These are phyloP conservation scores for Nasturtium officinale DNA, from an alignment of 345 rosid genomes.

Conservation along the genomic window DNA sequence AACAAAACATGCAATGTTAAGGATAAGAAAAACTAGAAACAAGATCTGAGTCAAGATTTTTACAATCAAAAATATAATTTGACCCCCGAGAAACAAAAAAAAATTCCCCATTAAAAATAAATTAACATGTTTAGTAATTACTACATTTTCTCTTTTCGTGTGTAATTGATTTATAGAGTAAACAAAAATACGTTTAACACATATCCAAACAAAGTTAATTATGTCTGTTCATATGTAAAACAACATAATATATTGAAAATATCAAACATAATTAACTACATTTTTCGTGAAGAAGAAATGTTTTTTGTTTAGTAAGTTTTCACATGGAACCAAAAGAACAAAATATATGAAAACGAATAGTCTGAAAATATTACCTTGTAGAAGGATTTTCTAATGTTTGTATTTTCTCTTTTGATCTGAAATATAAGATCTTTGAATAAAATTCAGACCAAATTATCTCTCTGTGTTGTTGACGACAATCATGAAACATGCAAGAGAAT, in stretches of 20 bases:
- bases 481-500: slow-evolving; percentile 12
- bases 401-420: neutral
- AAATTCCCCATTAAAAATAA: too few relatives aligned
- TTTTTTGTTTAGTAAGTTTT: neutral
- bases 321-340: slow-evolving; percentile 6
- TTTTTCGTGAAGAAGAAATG: neutral
- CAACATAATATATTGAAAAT: neutral
- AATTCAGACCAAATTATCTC: neutral
- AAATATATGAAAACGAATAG: neutral
- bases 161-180: neutral
- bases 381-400: neutral
- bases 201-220: slow-evolving; percentile 9
- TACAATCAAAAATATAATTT: slow-evolving; percentile 18
- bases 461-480: neutral
- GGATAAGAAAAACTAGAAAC: slow-evolving; percentile 20
- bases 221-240: neutral
- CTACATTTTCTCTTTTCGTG: neutral
- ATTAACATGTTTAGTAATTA: neutral
- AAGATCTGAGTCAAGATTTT: slow-evolving; percentile 23
- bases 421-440: neutral
- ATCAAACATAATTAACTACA: neutral
- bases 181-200: neutral
- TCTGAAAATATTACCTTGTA: neutral
- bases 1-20: neutral
- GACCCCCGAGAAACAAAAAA: neutral